Evolutionary conservation across 768 basidiomycete genomes (phyloP).

Genomic region (Kwoniella pini): DNA sequence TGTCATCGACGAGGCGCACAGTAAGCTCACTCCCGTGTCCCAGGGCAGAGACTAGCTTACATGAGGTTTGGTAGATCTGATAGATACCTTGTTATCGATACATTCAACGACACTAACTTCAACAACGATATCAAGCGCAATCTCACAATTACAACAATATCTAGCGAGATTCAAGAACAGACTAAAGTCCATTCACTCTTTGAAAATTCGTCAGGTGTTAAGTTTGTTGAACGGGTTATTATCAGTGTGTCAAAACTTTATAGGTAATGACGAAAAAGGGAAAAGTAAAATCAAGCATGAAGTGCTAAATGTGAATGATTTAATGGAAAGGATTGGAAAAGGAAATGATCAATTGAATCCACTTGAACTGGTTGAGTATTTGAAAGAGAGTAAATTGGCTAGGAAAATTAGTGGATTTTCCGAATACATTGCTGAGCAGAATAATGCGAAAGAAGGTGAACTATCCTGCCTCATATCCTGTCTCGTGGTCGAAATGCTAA

Average conservation of each 20-base stretch:
- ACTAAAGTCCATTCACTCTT: conserved; percentile 68
- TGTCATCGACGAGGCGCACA: conserved; percentile 95
- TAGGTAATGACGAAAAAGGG: background rate
- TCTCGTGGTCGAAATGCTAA: too few relatives aligned
- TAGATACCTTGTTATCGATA: conserved; percentile 82
- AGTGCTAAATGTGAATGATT: conserved; percentile 68
- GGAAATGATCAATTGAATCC: conserved; percentile 72
- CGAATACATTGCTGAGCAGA: conserved; percentile 62
- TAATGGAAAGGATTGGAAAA: conserved; percentile 70
- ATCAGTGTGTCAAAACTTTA: conserved; percentile 58
- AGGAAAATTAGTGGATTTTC: conserved; percentile 74
- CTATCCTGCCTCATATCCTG: too few relatives aligned
- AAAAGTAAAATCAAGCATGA: conserved; percentile 56
- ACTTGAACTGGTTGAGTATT: conserved; percentile 75
- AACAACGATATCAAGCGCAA: conserved; percentile 63
- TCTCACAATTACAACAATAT: conserved; percentile 76
- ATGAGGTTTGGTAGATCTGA: conserved; percentile 64
- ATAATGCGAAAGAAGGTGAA: conserved; percentile 41
- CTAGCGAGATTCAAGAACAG: conserved; percentile 74
- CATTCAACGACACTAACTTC: conserved; percentile 71
- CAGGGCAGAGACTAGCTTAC: conserved; percentile 1
- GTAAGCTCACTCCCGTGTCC: conserved; percentile 59
- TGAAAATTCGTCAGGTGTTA: conserved; percentile 78
- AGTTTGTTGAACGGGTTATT: conserved; percentile 70
- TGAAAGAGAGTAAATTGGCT: conserved; percentile 74